Base-by-base conservation (phyloP, 805 yeast species). In the Saccharomycopsis fermentans region DNA sequence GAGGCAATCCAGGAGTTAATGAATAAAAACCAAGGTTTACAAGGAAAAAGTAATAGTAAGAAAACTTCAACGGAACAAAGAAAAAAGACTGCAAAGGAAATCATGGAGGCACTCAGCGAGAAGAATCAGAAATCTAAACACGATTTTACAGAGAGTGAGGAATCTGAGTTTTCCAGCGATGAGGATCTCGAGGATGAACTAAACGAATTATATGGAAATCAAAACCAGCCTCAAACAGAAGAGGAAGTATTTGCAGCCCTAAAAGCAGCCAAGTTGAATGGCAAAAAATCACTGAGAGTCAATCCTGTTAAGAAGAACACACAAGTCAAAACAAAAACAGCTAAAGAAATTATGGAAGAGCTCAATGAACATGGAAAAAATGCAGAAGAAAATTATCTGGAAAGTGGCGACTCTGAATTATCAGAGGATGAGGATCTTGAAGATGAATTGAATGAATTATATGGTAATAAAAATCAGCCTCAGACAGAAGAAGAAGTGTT, bases 241-340 rank as follows among this genome's bases (percentile, higher is more conserved):
- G 78, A 70, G 52, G 78, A 75, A 53, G 78, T 79, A 1, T 74
- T 74, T 75, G 76, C 72, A 1, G 74, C 77, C 2, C 65, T 78
- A 56, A 75, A 69, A 66, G 74, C 73, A 36, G 61, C 72, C 56
- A 79, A 74, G 63, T 73, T 68, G 34, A 70, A 64, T 56, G 55
- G 54, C 55, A 29, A 19, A 14, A 34, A 52, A 27, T 35, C 57
- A 12, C 4, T 4, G 2, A 19, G 11, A 3, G 21, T 16, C 6
- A n/a, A 37, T 14, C 12, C 9, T 4, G 21, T 4, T 14, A 34
- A 27, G 6, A 16, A 24, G 8, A 14, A 14, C 4, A 16, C 52
- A 26, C 21, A 40, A n/a, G 16, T n/a, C 3, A 57, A 57, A 34
- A 43, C 29, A 2, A 54, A 58, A 37, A 59, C 53, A 12, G 52